phyloP scores from a whole-genome alignment of 495 filamentous ascomycete genomes.

The Tricharina praecox region DNA sequence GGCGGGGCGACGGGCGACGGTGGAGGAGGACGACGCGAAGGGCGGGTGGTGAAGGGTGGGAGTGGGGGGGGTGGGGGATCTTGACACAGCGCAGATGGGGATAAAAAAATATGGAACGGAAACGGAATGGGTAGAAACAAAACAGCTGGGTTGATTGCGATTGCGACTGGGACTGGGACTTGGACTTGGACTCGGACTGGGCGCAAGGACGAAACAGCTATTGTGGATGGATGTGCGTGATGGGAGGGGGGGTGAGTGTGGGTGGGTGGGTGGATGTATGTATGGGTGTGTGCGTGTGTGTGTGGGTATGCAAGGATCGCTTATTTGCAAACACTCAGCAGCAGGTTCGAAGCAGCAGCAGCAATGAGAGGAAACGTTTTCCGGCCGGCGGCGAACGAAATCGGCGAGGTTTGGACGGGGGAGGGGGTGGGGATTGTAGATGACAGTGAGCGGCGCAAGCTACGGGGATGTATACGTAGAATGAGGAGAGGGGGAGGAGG shows the following conservation, averaged over 20 bases:
- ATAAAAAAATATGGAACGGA: no score
- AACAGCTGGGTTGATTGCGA: background rate
- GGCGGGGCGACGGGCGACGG: background rate
- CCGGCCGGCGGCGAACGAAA: slow-evolving; percentile 2
- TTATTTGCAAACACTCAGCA: background rate
- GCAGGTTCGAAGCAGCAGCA: background rate
- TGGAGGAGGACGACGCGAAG: background rate
- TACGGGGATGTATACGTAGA: no score
- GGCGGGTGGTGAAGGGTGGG: background rate
- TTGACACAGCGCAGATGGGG: background rate
- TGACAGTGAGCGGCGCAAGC: no score
- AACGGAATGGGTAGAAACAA: background rate
- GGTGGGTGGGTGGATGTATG: background rate
- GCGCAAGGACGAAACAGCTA: background rate
- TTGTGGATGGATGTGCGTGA: background rate
- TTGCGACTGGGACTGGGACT: background rate
- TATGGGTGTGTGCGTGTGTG: background rate
- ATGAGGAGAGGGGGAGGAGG: no score
- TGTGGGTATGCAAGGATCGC: background rate
- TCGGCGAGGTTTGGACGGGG: no score
- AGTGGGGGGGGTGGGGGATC: background rate
- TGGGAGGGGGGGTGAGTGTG: background rate
- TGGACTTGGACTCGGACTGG: background rate
- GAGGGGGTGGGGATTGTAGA: no score
- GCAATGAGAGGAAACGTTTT: background rate